phyloP scores from a whole-genome alignment of 192 early-diverging fungal species.

The Ambispora gerdemannii region DNA sequence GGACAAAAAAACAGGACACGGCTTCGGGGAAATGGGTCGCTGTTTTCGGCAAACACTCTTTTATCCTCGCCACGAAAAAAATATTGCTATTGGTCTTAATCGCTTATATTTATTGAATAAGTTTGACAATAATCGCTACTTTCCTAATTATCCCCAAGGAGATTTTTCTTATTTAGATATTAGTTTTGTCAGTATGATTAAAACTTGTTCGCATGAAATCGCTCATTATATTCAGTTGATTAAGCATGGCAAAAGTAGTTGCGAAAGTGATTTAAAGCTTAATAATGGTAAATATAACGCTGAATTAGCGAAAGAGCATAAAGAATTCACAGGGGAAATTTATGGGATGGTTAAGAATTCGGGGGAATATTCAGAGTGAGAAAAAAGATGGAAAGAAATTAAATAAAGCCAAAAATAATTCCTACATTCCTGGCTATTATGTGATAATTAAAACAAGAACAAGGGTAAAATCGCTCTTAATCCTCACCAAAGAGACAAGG shows the following conservation, averaged over 20 bases:
- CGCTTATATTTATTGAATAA: conserved; percentile 23
- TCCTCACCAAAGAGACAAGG: no score
- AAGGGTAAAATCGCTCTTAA: no score
- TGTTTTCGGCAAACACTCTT: no score
- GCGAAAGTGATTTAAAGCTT: conserved; percentile 4
- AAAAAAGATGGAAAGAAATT: background rate
- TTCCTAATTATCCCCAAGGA: background rate
- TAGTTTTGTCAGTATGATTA: background rate
- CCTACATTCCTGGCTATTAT: no score
- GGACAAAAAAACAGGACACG: background rate
- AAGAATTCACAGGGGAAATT: conserved; percentile 12
- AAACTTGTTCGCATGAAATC: conserved; percentile 13
- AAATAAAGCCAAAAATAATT: no score
- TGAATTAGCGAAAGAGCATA: conserved; percentile 15
- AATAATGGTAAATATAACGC: background rate
- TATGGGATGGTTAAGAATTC: background rate
- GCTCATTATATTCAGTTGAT: conserved; percentile 13
- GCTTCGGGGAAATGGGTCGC: background rate
- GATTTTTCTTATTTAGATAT: conserved; percentile 15
- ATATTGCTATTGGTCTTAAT: background rate
- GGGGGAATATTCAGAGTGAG: background rate
- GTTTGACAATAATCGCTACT: background rate
- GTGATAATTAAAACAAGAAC: no score
- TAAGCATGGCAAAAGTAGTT: conserved; percentile 17
- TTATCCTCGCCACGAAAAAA: background rate